Conservation (phyloP, 495 filamentous ascomycete species). For the Tuber microsphaerosporum region DNA sequence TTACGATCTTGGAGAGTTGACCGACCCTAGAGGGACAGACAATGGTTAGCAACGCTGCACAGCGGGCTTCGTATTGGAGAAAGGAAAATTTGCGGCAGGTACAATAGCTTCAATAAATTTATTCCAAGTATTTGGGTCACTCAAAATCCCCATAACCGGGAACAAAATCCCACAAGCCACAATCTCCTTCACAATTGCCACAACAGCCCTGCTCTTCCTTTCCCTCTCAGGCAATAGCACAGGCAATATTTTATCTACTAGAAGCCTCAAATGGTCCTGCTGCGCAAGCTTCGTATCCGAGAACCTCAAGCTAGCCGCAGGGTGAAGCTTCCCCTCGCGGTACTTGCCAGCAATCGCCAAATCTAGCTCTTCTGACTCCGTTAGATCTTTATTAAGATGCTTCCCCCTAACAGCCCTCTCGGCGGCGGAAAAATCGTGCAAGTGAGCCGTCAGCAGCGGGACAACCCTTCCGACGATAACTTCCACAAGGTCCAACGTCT, state of each 20-base stretch:
- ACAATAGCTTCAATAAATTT: slow-evolving; percentile 81
- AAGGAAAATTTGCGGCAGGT: slow-evolving; percentile 20
- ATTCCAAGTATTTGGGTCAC: slow-evolving; percentile 96
- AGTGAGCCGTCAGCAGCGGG: slow-evolving; percentile 82
- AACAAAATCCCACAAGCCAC: slow-evolving; percentile 68
- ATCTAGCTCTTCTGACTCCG: slow-evolving; percentile 92
- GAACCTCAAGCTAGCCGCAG: slow-evolving; percentile 73
- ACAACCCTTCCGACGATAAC: slow-evolving; percentile 71
- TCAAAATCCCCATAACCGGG: slow-evolving; percentile 61
- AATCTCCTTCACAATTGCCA: slow-evolving; percentile 74
- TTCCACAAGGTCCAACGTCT: slow-evolving; percentile 69
- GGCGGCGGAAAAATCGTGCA: slow-evolving; percentile 83
- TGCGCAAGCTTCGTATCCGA: slow-evolving; percentile 74
- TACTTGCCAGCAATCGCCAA: slow-evolving; percentile 91
- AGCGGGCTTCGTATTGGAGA: background rate
- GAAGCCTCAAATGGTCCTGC: slow-evolving; percentile 74
- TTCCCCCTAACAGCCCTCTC: slow-evolving; percentile 80
- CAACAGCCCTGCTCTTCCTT: slow-evolving; percentile 69
- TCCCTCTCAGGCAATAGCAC: slow-evolving; percentile 65
- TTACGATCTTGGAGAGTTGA: slow-evolving; percentile 91
- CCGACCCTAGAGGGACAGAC: slow-evolving; percentile 51
- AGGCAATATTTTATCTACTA: slow-evolving; percentile 64
- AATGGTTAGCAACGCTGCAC: background rate
- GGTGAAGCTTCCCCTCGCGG: slow-evolving; percentile 78
- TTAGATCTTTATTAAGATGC: slow-evolving; percentile 78